phyloP scores from a whole-genome alignment of 2,329 filamentous ascomycete species.

The Trichophyton equinum region DNA sequence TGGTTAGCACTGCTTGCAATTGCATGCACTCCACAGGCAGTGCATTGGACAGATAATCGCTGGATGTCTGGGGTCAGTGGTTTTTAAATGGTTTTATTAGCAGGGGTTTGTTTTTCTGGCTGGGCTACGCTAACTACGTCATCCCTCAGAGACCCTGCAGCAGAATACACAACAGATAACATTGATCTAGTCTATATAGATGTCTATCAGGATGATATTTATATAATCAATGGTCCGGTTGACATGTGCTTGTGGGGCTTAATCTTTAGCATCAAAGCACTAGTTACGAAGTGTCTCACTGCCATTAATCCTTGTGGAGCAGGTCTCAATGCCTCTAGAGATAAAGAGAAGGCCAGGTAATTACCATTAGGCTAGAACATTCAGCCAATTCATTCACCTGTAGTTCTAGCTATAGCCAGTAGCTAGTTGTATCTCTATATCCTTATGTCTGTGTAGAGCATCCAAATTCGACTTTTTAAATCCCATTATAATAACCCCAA shows the following conservation, averaged over 20 bases:
- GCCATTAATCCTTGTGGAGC: not conserved
- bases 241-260: not conserved
- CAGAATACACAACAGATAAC: no score
- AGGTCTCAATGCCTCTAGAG: not conserved
- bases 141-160: not conserved
- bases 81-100: not conserved
- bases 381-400: not conserved
- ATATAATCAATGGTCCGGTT: not conserved
- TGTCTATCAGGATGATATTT: not conserved
- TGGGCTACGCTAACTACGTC: not conserved
- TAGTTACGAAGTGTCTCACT: not conserved
- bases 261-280: not conserved
- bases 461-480: not conserved
- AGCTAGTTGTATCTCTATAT: not conserved
- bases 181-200: not conserved
- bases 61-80: not conserved
- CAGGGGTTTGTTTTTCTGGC: slow-evolving; percentile 1
- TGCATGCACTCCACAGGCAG: not conserved
- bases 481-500: not conserved
- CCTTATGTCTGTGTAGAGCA: not conserved
- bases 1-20: not conserved
- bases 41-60: not conserved
- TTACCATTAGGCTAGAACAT: not conserved
- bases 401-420: not conserved
- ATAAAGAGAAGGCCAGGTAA: not conserved